phyloP scores from a whole-genome alignment of 2,329 filamentous ascomycete genomes.

The Penicillium glabrum region DNA sequence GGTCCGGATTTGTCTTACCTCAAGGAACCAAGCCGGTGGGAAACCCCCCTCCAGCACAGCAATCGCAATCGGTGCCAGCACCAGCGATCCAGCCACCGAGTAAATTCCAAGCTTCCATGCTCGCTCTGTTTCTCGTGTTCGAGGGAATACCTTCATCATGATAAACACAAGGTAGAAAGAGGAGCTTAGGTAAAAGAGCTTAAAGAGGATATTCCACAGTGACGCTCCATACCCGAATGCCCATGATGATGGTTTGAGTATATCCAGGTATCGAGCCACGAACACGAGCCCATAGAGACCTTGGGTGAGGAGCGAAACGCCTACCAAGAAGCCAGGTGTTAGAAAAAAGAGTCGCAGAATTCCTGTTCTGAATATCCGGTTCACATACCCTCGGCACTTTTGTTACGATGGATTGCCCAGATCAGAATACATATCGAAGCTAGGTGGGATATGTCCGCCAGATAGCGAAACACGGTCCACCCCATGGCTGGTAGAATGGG shows the following conservation, averaged over 20 bases:
- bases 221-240: conserved; percentile 2
- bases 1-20: conserved; percentile 31
- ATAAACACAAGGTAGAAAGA: conserved; percentile 83
- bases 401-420: conserved; percentile 84
- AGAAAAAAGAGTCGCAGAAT: neutral
- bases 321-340: conserved; percentile 41
- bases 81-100: conserved; percentile 63
- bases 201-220: conserved; percentile 62
- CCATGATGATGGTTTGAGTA: conserved; percentile 56
- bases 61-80: conserved; percentile 71
- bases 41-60: conserved; percentile 64
- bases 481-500: conserved; percentile 10
- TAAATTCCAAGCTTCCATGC: conserved; percentile 87
- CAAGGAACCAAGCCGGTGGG: conserved; percentile 35
- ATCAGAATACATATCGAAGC: conserved; percentile 88
- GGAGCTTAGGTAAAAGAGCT: conserved; percentile 82
- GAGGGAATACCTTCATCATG: conserved; percentile 83
- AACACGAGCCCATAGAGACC: conserved; percentile 85
- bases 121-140: conserved; percentile 85
- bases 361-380: neutral
- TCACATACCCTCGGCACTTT: conserved; percentile 72
- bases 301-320: conserved; percentile 87
- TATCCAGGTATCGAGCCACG: conserved; percentile 79
- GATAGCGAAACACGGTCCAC: conserved; percentile 64
- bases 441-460: conserved; percentile 82